These are phyloP conservation scores for Elaeis guineensis DNA, from an alignment of 176 grass and related monocot genomes.

Conservation along the genomic window DNA sequence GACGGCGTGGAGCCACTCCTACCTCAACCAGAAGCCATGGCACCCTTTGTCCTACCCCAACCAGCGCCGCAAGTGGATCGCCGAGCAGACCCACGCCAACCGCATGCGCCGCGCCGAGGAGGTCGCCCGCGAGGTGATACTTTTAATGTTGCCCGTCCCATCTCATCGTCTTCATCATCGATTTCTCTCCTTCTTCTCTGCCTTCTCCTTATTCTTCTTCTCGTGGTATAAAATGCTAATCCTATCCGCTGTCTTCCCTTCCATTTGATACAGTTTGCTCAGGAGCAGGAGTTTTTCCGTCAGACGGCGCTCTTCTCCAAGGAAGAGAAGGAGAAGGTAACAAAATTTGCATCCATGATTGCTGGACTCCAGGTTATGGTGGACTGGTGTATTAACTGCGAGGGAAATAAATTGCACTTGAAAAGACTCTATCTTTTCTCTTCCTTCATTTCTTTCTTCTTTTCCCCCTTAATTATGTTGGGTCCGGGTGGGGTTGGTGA, in stretches of 20 bases:
- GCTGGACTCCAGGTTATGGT: no score
- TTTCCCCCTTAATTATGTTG: no score
- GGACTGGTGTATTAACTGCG: no score
- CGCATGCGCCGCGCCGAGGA: constrained; percentile 62
- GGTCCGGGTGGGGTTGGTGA: no score
- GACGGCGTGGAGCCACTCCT: constrained; percentile 97
- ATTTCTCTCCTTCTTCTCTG: background rate
- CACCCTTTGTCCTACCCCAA: constrained; percentile 93
- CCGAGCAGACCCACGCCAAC: constrained; percentile 72
- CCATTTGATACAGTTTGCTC: constrained; percentile 43
- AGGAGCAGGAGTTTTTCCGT: constrained; percentile 99
- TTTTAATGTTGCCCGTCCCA: no score
- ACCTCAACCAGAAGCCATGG: constrained; percentile 96
- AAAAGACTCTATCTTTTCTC: no score
- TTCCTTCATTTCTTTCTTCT: no score
- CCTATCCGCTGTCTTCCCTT: no score
- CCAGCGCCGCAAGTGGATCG: constrained; percentile 98
- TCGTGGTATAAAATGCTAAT: no score
- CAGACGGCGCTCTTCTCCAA: constrained; percentile 83
- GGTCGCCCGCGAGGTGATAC: constrained; percentile 31
- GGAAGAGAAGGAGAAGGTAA: constrained; percentile 97
- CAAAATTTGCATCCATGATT: no score
- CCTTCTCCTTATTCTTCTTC: no score
- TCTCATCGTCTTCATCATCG: background rate
- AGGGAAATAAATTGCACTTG: no score